Conservation (phyloP, 169 alveolate species). For the Sarcocystis neurona region DNA sequence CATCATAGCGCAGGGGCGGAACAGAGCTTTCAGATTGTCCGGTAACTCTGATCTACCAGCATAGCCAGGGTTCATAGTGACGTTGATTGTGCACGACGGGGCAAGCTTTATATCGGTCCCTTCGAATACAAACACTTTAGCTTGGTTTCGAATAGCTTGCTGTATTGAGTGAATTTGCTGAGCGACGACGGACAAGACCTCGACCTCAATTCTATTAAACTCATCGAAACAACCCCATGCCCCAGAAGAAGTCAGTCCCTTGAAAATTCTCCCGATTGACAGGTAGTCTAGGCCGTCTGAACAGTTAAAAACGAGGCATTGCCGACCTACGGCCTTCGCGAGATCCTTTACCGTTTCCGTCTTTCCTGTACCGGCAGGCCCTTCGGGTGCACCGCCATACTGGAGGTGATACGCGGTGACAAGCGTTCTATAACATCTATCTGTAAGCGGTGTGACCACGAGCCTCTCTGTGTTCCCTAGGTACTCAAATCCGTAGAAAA, state of each 20-base stretch:
- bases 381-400: slow-evolving; percentile 96
- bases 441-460: slow-evolving; percentile 91
- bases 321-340: slow-evolving; percentile 93
- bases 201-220: slow-evolving; percentile 91
- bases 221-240: slow-evolving; percentile 96
- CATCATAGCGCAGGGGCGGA: slow-evolving; percentile 96
- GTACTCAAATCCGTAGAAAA: slow-evolving; percentile 90
- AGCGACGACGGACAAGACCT: slow-evolving; percentile 93
- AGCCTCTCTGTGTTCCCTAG: slow-evolving; percentile 89
- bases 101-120: slow-evolving; percentile 88
- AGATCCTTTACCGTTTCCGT: slow-evolving; percentile 95
- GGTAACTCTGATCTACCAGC: slow-evolving; percentile 94
- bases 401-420: slow-evolving; percentile 88
- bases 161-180: slow-evolving; percentile 75
- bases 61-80: slow-evolving; percentile 96
- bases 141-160: slow-evolving; percentile 49
- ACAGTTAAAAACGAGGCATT: slow-evolving; percentile 95
- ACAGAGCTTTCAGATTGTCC: slow-evolving; percentile 93
- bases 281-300: slow-evolving; percentile 91
- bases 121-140: slow-evolving; percentile 78
- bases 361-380: slow-evolving; percentile 98
- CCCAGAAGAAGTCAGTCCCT: slow-evolving; percentile 88
- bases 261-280: slow-evolving; percentile 95
- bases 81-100: slow-evolving; percentile 87
- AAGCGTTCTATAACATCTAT: slow-evolving; percentile 87